phyloP scores from a whole-genome alignment of 257 asterid genomes.

The Solanum sejunctum region DNA sequence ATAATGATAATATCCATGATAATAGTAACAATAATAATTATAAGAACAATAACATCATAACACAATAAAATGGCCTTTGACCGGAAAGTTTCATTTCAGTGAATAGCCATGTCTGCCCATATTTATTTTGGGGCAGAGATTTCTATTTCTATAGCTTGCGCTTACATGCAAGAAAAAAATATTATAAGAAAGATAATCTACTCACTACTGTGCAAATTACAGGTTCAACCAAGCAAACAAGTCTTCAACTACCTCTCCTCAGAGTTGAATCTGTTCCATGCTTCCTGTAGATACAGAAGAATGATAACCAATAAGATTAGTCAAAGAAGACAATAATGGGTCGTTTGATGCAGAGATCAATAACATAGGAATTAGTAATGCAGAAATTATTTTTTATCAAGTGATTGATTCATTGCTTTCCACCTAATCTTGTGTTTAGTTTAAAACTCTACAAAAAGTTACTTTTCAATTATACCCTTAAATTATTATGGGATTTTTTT shows the following conservation, averaged over 20 bases:
- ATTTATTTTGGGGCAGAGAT: not conserved
- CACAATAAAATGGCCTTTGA: not conserved
- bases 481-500: too few relatives aligned
- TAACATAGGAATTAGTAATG: too few relatives aligned
- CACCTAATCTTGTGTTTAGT: too few relatives aligned
- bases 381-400: too few relatives aligned
- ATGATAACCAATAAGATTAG: not conserved
- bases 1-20: not conserved
- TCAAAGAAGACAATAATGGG: not conserved
- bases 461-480: too few relatives aligned
- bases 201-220: not conserved
- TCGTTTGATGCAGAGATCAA: too few relatives aligned
- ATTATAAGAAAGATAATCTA: not conserved
- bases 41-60: not conserved
- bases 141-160: not conserved
- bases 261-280: slow-evolving; percentile 90
- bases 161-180: not conserved
- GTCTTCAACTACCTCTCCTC: slow-evolving; percentile 54
- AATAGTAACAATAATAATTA: not conserved
- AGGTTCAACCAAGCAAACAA: not conserved
- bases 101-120: not conserved
- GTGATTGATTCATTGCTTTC: too few relatives aligned
- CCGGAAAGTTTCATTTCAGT: not conserved
- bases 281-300: slow-evolving; percentile 46
- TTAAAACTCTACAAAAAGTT: too few relatives aligned